Conservation (phyloP, 352 stramenopile genomes). For the Phytophthora sp. region DNA sequence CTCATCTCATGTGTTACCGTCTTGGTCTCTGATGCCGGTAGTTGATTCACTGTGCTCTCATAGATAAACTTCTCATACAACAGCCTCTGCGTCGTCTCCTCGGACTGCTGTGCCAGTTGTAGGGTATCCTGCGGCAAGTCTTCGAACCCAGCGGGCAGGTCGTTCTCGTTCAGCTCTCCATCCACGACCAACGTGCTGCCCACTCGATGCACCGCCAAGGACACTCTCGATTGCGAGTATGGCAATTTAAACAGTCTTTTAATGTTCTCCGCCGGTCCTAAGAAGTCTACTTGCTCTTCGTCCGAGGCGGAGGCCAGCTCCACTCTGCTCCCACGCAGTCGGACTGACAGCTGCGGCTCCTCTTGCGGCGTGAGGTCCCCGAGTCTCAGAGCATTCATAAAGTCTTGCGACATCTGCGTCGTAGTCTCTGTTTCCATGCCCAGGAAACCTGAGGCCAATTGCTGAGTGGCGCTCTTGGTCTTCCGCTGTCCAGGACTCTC, state of each 20-base stretch:
- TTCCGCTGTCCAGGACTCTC: conserved; percentile 31
- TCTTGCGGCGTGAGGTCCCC: conserved; percentile 54
- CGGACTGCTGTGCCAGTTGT: conserved; percentile 57
- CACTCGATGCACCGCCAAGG: conserved; percentile 80
- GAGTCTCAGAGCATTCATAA: conserved; percentile 73
- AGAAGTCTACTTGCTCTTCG: conserved; percentile 77
- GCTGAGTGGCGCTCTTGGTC: conserved; percentile 28
- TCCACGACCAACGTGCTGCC: conserved; percentile 83
- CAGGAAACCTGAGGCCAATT: conserved; percentile 46
- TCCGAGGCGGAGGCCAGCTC: conserved; percentile 74
- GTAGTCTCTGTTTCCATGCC: conserved; percentile 34
- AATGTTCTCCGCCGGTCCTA: conserved; percentile 86
- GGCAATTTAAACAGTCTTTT: conserved; percentile 89
- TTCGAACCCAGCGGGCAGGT: conserved; percentile 74
- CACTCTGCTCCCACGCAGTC: conserved; percentile 65
- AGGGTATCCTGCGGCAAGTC: conserved; percentile 61
- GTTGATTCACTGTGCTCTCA: conserved; percentile 61
- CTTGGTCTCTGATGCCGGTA: conserved; percentile 33
- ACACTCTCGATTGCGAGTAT: conserved; percentile 82
- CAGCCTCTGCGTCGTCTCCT: conserved; percentile 52
- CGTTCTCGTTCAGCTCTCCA: conserved; percentile 71
- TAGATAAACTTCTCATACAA: conserved; percentile 91
- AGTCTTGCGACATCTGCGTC: conserved; percentile 61
- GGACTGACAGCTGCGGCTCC: conserved; percentile 77
- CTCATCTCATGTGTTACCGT: not conserved